Percentiles rank a stretch among this genome's conserved stretches.
phyloP scores from a whole-genome alignment of 116 monocot genomes.

The Cymodocea nodosa region DNA sequence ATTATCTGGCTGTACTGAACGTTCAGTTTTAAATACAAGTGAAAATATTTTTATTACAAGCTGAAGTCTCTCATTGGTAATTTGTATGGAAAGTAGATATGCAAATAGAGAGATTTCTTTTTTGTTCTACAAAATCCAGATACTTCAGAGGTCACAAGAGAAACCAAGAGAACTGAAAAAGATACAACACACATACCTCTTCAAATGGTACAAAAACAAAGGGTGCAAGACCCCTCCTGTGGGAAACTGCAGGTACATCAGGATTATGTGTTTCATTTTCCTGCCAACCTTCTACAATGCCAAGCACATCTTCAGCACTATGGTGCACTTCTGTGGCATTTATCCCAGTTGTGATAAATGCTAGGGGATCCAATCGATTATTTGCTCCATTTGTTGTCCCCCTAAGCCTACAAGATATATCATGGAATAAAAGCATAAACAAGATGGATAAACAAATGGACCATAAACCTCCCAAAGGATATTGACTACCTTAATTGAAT shows the following conservation, averaged over 20 bases:
- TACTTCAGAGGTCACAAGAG: too few relatives aligned
- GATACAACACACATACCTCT: conserved; percentile 30
- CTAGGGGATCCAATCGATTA: conserved; percentile 69
- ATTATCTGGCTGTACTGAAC: too few relatives aligned
- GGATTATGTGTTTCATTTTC: conserved; percentile 88
- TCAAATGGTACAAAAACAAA: conserved; percentile 93
- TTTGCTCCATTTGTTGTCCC: conserved; percentile 72
- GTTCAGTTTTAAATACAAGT: too few relatives aligned
- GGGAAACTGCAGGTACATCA: conserved; percentile 78
- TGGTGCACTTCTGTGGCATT: conserved; percentile 42
- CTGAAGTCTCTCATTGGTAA: too few relatives aligned
- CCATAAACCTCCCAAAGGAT: not conserved
- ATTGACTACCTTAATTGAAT: conserved; percentile 55
- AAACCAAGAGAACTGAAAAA: too few relatives aligned
- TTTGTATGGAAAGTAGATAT: too few relatives aligned
- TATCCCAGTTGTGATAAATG: conserved; percentile 68
- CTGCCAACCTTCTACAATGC: conserved; percentile 53
- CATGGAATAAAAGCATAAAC: not conserved
- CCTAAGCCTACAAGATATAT: conserved; percentile 41
- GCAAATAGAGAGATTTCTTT: too few relatives aligned
- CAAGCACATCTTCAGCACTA: conserved; percentile 32
- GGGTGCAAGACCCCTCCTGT: conserved; percentile 71
- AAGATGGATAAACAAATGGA: not conserved
- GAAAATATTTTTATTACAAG: too few relatives aligned
- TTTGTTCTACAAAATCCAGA: too few relatives aligned